phyloP scores from a whole-genome alignment of 106 monocot genomes.

The Xerophyta viscosa region DNA sequence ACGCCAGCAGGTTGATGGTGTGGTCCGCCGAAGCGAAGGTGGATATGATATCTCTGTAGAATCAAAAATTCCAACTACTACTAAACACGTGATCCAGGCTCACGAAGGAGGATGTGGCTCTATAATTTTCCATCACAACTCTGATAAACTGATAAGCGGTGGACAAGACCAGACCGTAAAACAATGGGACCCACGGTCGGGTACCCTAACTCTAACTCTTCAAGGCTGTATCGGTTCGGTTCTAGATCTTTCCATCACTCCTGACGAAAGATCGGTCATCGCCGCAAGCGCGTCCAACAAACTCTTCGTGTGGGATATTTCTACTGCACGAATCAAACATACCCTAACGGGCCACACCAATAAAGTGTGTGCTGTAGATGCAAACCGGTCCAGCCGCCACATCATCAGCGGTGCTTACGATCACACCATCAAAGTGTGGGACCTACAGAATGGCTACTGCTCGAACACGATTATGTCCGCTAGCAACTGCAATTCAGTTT shows the following conservation, averaged over 20 bases:
- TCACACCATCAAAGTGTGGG: slow-evolving; percentile 86
- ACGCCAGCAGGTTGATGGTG: slow-evolving; percentile 74
- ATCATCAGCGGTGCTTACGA: slow-evolving; percentile 63
- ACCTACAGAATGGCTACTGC: slow-evolving; percentile 74
- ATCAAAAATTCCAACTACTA: slow-evolving; percentile 47
- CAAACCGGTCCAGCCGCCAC: slow-evolving; percentile 40
- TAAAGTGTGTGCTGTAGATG: slow-evolving; percentile 88
- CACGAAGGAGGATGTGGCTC: slow-evolving; percentile 90
- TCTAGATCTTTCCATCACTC: slow-evolving; percentile 69
- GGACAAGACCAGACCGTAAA: slow-evolving; percentile 83
- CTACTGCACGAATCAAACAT: slow-evolving; percentile 53
- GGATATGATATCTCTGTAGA: slow-evolving; percentile 39
- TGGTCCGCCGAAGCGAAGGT: slow-evolving; percentile 68
- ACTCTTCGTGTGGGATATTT: slow-evolving; percentile 56
- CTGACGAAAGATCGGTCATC: slow-evolving; percentile 68
- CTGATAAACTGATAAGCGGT: slow-evolving; percentile 59
- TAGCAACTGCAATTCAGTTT: slow-evolving; percentile 85
- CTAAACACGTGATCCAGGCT: slow-evolving; percentile 58
- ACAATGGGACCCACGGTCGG: slow-evolving; percentile 67
- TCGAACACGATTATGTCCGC: slow-evolving; percentile 54
- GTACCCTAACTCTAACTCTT: slow-evolving; percentile 31
- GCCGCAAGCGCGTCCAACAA: slow-evolving; percentile 77
- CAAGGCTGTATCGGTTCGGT: slow-evolving; percentile 74
- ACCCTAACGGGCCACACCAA: slow-evolving; percentile 73
- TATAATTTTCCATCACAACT: slow-evolving; percentile 53